Base-by-base conservation (phyloP, 108 stramenopile species). In the Schizochytrium sp. region DNA sequence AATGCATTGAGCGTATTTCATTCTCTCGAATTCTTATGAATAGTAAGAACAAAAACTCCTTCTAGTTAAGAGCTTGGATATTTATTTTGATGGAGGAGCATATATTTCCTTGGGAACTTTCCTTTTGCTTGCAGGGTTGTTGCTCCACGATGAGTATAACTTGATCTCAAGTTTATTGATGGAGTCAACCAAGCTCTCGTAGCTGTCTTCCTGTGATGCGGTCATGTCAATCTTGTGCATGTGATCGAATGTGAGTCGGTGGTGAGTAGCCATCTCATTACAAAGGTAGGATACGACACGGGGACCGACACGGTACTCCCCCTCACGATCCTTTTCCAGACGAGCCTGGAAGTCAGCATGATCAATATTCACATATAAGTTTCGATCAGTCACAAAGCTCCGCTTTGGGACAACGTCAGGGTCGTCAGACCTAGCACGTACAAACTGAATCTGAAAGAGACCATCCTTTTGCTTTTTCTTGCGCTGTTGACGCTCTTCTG, bases 201-300 rank as follows among this genome's bases (percentile, higher is more conserved):
- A 69, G 15, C 42, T 44, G 12, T 69, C 64, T 38, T 7, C 28
- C 64, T 8, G 10, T 10, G 19, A 12, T 7, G 44, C 44, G 15
- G 42, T 15, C 64, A 44, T 13, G 2, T 69, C 64, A 8, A 69
- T 38, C 64, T 69, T 69, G 64, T 69, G 64, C 64, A 69, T 44
- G 15, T 38, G 42, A 44, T 69, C 64, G 44, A 69, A 69, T 38
- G 64, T 44, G 12, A 69, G 28, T 38, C 64, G 64, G 15, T 69
- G 64, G 64, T 69, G 64, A 38, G 44, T 44, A 44, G 76, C 76
- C 10, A 83, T 83, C 47, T 83, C 76, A 55, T 83, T 83, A n/a
- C 50, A 38, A 47, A 83, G 28, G 47, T 83, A 83, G 1, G 76
- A n/a, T 10, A 53, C 40, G 15, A 83, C 15, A 28, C 76, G 76